Evolutionary conservation across 2,329 filamentous ascomycete species (phyloP).

Genomic region (Ceratocystis harringtonii): DNA sequence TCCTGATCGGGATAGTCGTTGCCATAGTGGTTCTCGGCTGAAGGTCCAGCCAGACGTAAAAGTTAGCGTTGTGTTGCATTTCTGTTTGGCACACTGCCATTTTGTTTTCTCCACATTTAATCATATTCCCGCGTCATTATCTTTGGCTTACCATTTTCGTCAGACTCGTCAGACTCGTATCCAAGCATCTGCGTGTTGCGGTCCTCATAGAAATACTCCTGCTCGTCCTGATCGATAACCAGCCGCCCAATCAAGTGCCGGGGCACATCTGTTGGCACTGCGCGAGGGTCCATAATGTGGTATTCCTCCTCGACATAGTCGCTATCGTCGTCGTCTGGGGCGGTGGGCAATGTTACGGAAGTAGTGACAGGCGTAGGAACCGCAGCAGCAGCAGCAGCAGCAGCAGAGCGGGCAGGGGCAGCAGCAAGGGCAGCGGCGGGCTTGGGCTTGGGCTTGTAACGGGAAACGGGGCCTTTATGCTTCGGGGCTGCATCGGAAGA

Average conservation of each 20-base stretch:
- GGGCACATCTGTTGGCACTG: constrained; percentile 32
- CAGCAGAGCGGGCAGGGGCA: background rate
- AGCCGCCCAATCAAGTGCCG: constrained; percentile 40
- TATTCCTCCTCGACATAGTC: constrained; percentile 53
- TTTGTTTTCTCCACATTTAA: background rate
- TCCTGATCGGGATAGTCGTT: constrained; percentile 73
- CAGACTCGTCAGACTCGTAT: constrained; percentile 43
- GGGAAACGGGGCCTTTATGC: constrained; percentile 39
- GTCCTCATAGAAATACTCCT: constrained; percentile 39
- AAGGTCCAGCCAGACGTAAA: background rate
- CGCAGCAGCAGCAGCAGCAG: constrained; percentile 6
- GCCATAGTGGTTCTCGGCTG: constrained; percentile 63
- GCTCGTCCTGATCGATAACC: constrained; percentile 42
- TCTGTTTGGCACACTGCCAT: background rate
- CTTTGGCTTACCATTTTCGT: constrained; percentile 42
- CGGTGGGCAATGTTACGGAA: constrained; percentile 20
- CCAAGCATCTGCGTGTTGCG: constrained; percentile 22
- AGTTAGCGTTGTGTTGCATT: constrained; percentile 9
- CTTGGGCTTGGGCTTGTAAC: constrained; percentile 28
- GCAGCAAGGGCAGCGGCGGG: background rate
- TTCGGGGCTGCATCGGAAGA: constrained; percentile 30
- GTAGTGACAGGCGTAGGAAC: constrained; percentile 7
- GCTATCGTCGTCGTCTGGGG: constrained; percentile 32
- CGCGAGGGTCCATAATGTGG: constrained; percentile 41
- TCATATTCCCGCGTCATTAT: background rate